A percentile compares a stretch with the other conserved stretches of the same genome.
These are phyloP conservation scores for Lepidium campestre DNA, from an alignment of 441 rosid genomes.

Conservation along the genomic window DNA sequence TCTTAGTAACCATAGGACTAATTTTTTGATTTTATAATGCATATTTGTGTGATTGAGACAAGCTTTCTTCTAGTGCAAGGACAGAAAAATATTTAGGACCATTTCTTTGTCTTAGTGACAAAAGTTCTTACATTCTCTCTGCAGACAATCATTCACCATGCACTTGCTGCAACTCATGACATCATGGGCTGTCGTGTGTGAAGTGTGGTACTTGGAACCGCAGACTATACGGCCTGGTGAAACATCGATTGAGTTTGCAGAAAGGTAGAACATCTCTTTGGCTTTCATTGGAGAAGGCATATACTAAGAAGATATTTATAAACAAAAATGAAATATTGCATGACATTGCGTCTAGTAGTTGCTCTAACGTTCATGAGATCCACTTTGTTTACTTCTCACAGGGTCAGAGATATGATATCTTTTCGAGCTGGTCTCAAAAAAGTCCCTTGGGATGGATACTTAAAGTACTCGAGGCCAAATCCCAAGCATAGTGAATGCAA, in stretches of 20 bases:
- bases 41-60: too few relatives aligned
- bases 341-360: not conserved
- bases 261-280: slow-evolving; percentile 46
- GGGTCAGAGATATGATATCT: slow-evolving; percentile 94
- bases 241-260: slow-evolving; percentile 87
- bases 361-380: not conserved
- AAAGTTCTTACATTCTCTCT: slow-evolving; percentile 1
- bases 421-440: slow-evolving; percentile 85
- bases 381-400: slow-evolving; percentile 24
- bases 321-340: not conserved
- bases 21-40: not conserved
- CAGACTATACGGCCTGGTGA: slow-evolving; percentile 79
- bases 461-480: slow-evolving; percentile 89
- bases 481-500: slow-evolving; percentile 89
- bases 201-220: slow-evolving; percentile 95
- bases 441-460: slow-evolving; percentile 99
- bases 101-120: slow-evolving; percentile 8
- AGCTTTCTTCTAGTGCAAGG: too few relatives aligned
- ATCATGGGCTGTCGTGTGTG: slow-evolving; percentile 99
- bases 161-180: slow-evolving; percentile 97
- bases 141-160: slow-evolving; percentile 93
- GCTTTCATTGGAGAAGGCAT: not conserved
- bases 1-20: not conserved
- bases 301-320: not conserved
- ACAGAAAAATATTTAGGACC: not conserved